Percentiles rank a stretch among this genome's conserved stretches.
These are phyloP conservation scores for Symmetrospora coprosmae DNA, from an alignment of 768 basidiomycete species.

Conservation along the genomic window DNA sequence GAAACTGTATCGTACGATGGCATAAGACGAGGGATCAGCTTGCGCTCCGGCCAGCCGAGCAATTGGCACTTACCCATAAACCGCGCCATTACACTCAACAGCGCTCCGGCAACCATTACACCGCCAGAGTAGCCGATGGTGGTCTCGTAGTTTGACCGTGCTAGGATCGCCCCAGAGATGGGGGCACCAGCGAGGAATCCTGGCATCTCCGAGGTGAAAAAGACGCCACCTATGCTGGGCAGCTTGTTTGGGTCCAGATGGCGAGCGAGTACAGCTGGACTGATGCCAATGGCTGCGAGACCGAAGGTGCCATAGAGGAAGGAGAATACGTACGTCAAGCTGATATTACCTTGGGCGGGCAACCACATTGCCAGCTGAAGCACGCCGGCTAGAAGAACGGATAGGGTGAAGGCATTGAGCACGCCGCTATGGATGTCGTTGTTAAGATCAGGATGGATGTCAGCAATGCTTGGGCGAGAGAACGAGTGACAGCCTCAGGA, in stretches of 20 bases:
- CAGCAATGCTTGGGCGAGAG: neutral
- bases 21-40: neutral
- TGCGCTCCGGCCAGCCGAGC: neutral
- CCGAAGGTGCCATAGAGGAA: slow-evolving; percentile 9
- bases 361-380: slow-evolving; percentile 10
- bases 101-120: neutral
- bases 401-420: slow-evolving; percentile 1
- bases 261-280: slow-evolving; percentile 9
- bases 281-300: neutral
- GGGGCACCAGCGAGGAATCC: slow-evolving; percentile 13
- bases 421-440: neutral
- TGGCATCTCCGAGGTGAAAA: slow-evolving; percentile 5
- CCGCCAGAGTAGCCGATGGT: slow-evolving; percentile 1
- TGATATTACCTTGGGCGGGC: slow-evolving; percentile 2
- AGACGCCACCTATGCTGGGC: neutral
- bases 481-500: neutral
- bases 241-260: slow-evolving; percentile 6
- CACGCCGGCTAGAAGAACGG: neutral
- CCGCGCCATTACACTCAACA: neutral
- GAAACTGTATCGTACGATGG: too few relatives aligned
- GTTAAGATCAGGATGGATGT: neutral
- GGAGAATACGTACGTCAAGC: slow-evolving; percentile 1
- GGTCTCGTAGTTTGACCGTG: neutral
- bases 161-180: slow-evolving; percentile 7
- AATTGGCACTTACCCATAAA: neutral